phyloP scores from a whole-genome alignment of 2,329 filamentous ascomycete genomes.

The Sclerotinia borealis region DNA sequence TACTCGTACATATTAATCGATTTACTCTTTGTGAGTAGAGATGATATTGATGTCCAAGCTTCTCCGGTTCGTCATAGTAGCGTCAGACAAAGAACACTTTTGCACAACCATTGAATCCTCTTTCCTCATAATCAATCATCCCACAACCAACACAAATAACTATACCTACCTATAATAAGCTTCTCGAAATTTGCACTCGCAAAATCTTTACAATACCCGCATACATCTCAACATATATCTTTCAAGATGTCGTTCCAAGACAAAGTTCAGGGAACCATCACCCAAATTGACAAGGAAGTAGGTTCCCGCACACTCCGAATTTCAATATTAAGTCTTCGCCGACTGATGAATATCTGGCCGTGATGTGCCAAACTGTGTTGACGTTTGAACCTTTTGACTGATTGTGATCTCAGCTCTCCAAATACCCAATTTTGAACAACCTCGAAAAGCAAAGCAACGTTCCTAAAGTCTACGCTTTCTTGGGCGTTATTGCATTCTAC shows the following conservation, averaged over 20 bases:
- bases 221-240: background rate
- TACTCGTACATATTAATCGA: background rate
- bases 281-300: conserved; percentile 79
- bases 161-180: too few relatives aligned
- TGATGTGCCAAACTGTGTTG: background rate
- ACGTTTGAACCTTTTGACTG: background rate
- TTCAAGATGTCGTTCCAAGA: conserved; percentile 73
- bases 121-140: background rate
- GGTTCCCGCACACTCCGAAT: conserved; percentile 31
- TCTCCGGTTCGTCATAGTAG: conserved; percentile 8
- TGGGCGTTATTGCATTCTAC: conserved; percentile 72
- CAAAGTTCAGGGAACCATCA: conserved; percentile 68
- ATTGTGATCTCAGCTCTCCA: conserved; percentile 57
- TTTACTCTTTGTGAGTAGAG: background rate
- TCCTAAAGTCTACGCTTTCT: conserved; percentile 78
- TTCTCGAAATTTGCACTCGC: conserved; percentile 3
- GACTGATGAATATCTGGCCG: background rate
- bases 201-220: background rate
- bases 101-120: background rate
- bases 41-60: conserved; percentile 5
- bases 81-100: conserved; percentile 12
- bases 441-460: conserved; percentile 78
- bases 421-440: conserved; percentile 78
- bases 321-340: background rate
- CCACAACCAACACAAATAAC: conserved; percentile 7